A percentile compares a stretch with the other conserved stretches of the same genome.
Evolutionary conservation across 1,139 yeast genomes (phyloP).

Genomic region (Zygoascus meyerae): DNA sequence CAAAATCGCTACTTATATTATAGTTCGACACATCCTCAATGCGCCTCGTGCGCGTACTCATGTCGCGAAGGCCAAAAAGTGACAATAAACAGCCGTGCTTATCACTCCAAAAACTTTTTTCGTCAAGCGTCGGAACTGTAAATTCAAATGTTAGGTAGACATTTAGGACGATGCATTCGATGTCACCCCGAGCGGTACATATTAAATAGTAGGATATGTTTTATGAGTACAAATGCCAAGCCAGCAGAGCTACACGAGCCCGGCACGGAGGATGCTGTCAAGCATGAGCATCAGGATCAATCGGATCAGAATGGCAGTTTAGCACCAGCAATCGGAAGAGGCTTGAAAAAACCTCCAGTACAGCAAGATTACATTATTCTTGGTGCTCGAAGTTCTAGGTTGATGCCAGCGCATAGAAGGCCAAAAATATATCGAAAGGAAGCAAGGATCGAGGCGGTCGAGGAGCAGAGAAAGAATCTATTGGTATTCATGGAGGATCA

Average conservation of each 20-base stretch:
- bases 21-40: too few relatives aligned
- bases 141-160: too few relatives aligned
- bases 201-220: too few relatives aligned
- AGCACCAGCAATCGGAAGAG: background rate
- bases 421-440: constrained; percentile 9
- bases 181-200: too few relatives aligned
- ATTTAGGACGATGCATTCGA: too few relatives aligned
- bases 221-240: too few relatives aligned
- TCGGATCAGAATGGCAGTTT: too few relatives aligned
- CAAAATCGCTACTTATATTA: background rate
- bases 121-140: background rate
- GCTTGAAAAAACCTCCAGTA: background rate
- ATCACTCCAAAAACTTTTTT: background rate
- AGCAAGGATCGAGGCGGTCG: constrained; percentile 21
- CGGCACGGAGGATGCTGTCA: too few relatives aligned
- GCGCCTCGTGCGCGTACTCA: too few relatives aligned
- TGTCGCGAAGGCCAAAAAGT: background rate
- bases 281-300: too few relatives aligned
- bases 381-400: constrained; percentile 25
- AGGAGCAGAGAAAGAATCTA: constrained; percentile 29
- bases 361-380: constrained; percentile 23
- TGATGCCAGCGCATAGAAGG: constrained; percentile 22
- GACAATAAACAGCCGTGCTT: background rate
- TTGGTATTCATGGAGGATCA: constrained; percentile 31
- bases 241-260: too few relatives aligned